Conservation (phyloP, 2,329 filamentous ascomycete species). For the Diaporthe destruens region DNA sequence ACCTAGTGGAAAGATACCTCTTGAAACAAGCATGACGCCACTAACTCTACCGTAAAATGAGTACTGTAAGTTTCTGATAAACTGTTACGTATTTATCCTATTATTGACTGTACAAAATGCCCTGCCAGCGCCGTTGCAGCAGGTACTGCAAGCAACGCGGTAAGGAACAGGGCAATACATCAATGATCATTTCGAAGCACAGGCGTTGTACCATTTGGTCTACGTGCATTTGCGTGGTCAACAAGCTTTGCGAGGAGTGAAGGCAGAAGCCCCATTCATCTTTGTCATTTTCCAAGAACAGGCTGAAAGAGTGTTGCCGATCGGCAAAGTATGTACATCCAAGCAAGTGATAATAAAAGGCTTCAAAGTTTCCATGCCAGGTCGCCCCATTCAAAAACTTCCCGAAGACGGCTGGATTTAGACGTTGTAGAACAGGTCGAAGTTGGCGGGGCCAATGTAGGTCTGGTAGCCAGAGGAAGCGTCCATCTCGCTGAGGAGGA, state of each 20-base stretch:
- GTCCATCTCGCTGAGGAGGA: slow-evolving; percentile 47
- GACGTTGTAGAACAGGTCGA: slow-evolving; percentile 42
- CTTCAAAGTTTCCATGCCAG: neutral
- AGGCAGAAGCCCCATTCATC: slow-evolving; percentile 20
- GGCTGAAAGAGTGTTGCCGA: slow-evolving; percentile 1
- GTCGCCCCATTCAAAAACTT: neutral
- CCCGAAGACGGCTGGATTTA: neutral
- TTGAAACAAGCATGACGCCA: too few relatives aligned
- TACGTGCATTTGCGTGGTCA: neutral
- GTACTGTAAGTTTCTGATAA: too few relatives aligned
- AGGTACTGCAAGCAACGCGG: too few relatives aligned
- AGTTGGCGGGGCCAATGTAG: slow-evolving; percentile 48
- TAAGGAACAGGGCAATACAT: neutral
- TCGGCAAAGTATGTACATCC: slow-evolving; percentile 27
- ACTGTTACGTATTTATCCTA: too few relatives aligned
- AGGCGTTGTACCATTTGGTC: neutral
- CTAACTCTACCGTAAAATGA: too few relatives aligned
- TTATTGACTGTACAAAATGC: too few relatives aligned
- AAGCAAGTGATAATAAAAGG: slow-evolving; percentile 1
- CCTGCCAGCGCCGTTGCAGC: too few relatives aligned
- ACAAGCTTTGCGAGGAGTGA: neutral
- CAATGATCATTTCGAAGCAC: neutral
- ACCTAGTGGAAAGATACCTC: too few relatives aligned
- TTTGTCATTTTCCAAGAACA: slow-evolving; percentile 3
- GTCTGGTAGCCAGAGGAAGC: slow-evolving; percentile 45